A percentile compares a stretch with the other conserved stretches of the same genome.
Conservation (phyloP, 78 protist genomes). For the Acrasis kona region DNA sequence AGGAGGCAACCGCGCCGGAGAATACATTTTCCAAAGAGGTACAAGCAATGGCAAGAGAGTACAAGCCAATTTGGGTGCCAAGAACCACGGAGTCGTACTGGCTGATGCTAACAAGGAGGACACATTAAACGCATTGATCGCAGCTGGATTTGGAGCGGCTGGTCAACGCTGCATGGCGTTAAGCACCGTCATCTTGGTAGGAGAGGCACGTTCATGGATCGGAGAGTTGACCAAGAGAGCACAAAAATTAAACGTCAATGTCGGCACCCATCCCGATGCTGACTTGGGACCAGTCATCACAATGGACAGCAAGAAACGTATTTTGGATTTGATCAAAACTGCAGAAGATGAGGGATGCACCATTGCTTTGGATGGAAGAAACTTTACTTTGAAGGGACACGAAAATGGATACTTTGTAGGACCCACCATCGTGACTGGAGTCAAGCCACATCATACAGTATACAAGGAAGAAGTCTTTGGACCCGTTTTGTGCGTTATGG, state of each 20-base stretch:
- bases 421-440: conserved; percentile 80
- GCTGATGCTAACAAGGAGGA: conserved; percentile 81
- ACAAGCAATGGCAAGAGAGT: conserved; percentile 86
- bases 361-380: conserved; percentile 78
- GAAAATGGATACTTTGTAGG: conserved; percentile 86
- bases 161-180: conserved; percentile 99
- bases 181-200: conserved; percentile 80
- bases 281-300: conserved; percentile 91
- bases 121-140: conserved; percentile 76
- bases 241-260: conserved; percentile 37
- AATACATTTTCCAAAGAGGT: conserved; percentile 72
- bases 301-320: conserved; percentile 56
- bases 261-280: conserved; percentile 28
- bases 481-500: conserved; percentile 62
- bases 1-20: conserved; percentile 71
- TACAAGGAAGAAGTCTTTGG: conserved; percentile 95
- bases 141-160: conserved; percentile 95
- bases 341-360: conserved; percentile 75
- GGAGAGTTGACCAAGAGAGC: conserved; percentile 71
- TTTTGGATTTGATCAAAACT: conserved; percentile 37
- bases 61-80: conserved; percentile 92
- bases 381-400: conserved; percentile 28
- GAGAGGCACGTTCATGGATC: conserved; percentile 59
- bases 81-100: conserved; percentile 94
- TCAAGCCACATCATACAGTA: conserved; percentile 49